Conservation (phyloP, 2,329 filamentous ascomycete genomes). For the Colletotrichum camelliae region DNA sequence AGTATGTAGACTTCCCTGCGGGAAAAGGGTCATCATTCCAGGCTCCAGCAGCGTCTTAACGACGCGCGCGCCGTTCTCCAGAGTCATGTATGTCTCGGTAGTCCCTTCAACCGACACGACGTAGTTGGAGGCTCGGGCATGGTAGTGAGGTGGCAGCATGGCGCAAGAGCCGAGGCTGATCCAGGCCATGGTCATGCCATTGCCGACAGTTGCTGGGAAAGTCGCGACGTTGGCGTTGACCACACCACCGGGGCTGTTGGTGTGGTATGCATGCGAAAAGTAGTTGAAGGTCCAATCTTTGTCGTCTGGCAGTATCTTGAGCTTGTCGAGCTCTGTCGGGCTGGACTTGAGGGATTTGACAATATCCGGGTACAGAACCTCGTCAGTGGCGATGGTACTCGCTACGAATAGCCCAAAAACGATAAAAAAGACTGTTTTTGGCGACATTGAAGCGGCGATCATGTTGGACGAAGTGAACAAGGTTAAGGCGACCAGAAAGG, state of each 20-base stretch:
- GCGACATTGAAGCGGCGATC: neutral
- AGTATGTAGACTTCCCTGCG: constrained; percentile 49
- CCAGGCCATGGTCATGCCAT: constrained; percentile 52
- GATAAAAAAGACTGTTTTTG: neutral
- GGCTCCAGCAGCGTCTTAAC: constrained; percentile 45
- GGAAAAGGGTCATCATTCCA: constrained; percentile 56
- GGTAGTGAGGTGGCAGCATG: constrained; percentile 56
- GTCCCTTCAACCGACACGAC: constrained; percentile 53
- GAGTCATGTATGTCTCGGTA: constrained; percentile 55
- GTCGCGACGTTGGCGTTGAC: constrained; percentile 57
- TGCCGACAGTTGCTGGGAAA: constrained; percentile 50
- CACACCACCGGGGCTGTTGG: constrained; percentile 49
- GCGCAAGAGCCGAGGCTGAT: constrained; percentile 54
- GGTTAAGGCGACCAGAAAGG: neutral
- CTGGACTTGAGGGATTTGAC: constrained; percentile 35
- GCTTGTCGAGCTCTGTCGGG: constrained; percentile 50
- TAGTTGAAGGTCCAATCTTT: constrained; percentile 57
- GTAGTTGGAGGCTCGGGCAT: constrained; percentile 54
- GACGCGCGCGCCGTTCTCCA: constrained; percentile 53
- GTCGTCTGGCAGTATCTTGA: constrained; percentile 42
- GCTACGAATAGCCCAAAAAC: neutral
- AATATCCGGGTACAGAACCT: constrained; percentile 29
- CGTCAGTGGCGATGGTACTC: neutral
- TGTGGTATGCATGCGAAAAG: constrained; percentile 43
- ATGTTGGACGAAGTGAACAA: constrained; percentile 7